phyloP scores from a whole-genome alignment of 1,284 basidiomycete genomes.

The Rhizoctonia solani region DNA sequence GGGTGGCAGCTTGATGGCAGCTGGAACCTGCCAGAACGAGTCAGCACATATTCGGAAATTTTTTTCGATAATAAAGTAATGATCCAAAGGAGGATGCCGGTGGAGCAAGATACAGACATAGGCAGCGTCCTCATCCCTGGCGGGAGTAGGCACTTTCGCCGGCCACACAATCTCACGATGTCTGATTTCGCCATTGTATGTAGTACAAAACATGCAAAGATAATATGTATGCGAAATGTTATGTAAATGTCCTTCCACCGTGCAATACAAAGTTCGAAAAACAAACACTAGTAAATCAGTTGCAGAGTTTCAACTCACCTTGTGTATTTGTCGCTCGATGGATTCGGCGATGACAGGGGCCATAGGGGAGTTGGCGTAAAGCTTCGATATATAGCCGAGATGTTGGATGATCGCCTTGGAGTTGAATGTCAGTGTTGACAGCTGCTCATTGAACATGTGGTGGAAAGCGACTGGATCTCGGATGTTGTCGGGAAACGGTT shows the following conservation, averaged over 20 bases:
- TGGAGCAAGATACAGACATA: constrained; percentile 24
- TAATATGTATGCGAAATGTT: background rate
- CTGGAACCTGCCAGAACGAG: constrained; percentile 69
- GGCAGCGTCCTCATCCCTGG: constrained; percentile 3
- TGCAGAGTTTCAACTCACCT: constrained; percentile 63
- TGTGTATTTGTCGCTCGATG: constrained; percentile 83
- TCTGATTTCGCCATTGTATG: constrained; percentile 30
- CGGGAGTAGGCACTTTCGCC: constrained; percentile 13
- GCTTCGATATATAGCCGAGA: constrained; percentile 83
- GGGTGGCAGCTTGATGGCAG: constrained; percentile 87
- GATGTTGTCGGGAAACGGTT: constrained; percentile 28
- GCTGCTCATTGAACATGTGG: constrained; percentile 57
- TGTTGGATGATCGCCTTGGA: constrained; percentile 95
- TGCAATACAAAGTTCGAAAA: background rate
- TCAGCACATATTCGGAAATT: constrained; percentile 35
- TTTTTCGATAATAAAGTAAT: constrained; percentile 39
- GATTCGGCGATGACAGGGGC: constrained; percentile 85
- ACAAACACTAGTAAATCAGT: background rate
- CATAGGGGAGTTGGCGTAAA: constrained; percentile 76
- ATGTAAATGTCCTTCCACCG: constrained; percentile 14
- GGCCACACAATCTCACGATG: constrained; percentile 32
- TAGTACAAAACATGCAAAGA: constrained; percentile 27
- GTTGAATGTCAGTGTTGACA: constrained; percentile 89
- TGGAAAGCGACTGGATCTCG: constrained; percentile 75
- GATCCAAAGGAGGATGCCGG: constrained; percentile 18